Evolutionary conservation across 2,329 filamentous ascomycete genomes (phyloP), one percentile per base, ranked within the genome.

Genomic region (Pyrenophora graminea): DNA sequence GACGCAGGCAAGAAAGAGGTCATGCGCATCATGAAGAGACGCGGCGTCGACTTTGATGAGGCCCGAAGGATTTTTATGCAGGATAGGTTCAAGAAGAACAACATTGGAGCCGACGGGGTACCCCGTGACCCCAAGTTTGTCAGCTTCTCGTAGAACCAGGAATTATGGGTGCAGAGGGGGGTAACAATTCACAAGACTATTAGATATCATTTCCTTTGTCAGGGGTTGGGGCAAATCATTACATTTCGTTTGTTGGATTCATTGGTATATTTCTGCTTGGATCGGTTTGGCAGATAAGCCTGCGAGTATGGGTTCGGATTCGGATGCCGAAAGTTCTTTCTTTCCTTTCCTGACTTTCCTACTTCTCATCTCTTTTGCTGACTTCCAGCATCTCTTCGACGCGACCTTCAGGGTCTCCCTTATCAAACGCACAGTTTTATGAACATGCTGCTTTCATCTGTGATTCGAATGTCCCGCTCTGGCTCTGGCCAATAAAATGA

Each of bases 91-190:
- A 85, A 85, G 70, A 91, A 86, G 70, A 90, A 96, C 66, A 89
- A 90, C 44, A 97, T 99, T 70, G 91, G 87, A 1, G 82, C 89
- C 4, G 94, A 99, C 74, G 94, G 94, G 4, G 78, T 87, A 63
- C 94, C 94, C 56, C 83, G 86, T 70, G 93, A 97, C 78, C 91
- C 92, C 56, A 97, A 97, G 79, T 96, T 96, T 70, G 91, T 97
- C 53, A 95, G 90, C 70, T 97, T 97, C 75, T 90, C 87, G 45
- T 72, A 54, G 59, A 42, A 8, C 17, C n/a, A 37, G 31, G 30
- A 4, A 7, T 30, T 17, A 23, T 15, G 27, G 25, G 34, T 39
- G 12, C 18, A 37, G 10, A 5, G 27, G n/a, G 19, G n/a, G 36
- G 23, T 21, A 3, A 25, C 45, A 43, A 30, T 33, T 33, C 21